Evolutionary conservation across 129 eudicot species (phyloP).

Genomic region (Artemisia argyi): DNA sequence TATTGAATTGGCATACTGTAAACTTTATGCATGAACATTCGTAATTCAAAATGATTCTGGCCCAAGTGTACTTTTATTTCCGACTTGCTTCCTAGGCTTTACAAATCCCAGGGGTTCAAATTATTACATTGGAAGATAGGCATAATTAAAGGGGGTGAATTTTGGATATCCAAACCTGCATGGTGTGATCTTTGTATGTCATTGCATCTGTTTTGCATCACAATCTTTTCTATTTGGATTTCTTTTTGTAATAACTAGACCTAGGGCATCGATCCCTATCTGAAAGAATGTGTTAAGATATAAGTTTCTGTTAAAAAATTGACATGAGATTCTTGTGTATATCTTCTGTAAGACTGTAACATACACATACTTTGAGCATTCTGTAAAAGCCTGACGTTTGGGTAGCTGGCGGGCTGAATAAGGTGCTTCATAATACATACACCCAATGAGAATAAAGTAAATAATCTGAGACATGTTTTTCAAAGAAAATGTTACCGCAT

Average conservation of each 20-base stretch:
- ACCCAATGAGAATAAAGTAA: neutral
- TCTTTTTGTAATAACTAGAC: too few relatives aligned
- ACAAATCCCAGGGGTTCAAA: neutral
- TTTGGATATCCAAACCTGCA: neutral
- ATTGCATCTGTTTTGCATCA: too few relatives aligned
- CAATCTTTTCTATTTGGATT: too few relatives aligned
- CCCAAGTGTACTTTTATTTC: neutral
- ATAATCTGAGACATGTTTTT: neutral
- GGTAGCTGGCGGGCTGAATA: too few relatives aligned
- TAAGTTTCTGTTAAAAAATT: too few relatives aligned
- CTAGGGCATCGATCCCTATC: too few relatives aligned
- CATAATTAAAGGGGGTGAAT: neutral
- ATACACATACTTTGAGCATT: neutral
- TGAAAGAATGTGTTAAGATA: too few relatives aligned
- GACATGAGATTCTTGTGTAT: neutral
- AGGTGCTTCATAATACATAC: too few relatives aligned
- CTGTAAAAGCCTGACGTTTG: neutral
- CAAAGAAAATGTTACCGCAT: neutral
- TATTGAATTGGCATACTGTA: neutral
- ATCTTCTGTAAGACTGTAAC: neutral
- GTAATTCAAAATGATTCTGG: neutral
- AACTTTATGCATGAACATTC: neutral
- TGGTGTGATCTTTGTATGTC: too few relatives aligned
- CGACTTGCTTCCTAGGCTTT: neutral
- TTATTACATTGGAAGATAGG: neutral